Evolutionary conservation across 495 filamentous ascomycete species (phyloP), one percentile per base, ranked within the genome.

Genomic region (Beverwykella pulmonaria): DNA sequence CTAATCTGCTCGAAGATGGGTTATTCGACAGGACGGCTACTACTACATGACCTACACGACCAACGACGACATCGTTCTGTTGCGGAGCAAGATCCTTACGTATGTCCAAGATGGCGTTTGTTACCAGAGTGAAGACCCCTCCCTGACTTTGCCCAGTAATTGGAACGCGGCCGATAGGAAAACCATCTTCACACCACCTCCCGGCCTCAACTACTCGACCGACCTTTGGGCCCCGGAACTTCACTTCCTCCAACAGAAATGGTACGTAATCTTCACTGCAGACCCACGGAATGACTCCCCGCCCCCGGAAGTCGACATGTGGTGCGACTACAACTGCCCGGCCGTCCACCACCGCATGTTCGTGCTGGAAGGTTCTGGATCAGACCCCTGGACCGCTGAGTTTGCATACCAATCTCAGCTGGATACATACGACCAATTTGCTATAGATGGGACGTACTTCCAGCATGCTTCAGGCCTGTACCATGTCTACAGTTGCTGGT

Each of bases 221-320:
- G 76, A 80, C 52, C 49, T 82, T 1, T 82, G 81, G 81, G 79
- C 81, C 20, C 80, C 80, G 14, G 81, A 83, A 64, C 72, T 83
- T 10, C 81, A 83, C 62, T 71, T 75, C 17, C 75, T 83, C 15
- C 69, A 73, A 29, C 75, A 71, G 20, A 74, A 59, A 14, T 83
- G 81, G 81, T 82, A 83, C 63, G 75, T 82, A 61, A 82, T 83
- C 54, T 83, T 82, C 69, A 82, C 76, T 49, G 81, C 81, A 2
- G 79, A 80, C 23, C 78, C 81, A 4, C 75, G 79, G 60, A 55
- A 68, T 26, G 80, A 82, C 61, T 74, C 74, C 25, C 81, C 80
- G 3, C 77, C 79, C 52, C 74, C 74, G 1, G 67, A 72, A 41
- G 61, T 68, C 14, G 64, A 67, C 61, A 74, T 73, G 67, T 73